Percentiles rank a stretch among this genome's conserved stretches.
Conservation (phyloP, 352 stramenopile genomes). For the Phytophthora hybrid region DNA sequence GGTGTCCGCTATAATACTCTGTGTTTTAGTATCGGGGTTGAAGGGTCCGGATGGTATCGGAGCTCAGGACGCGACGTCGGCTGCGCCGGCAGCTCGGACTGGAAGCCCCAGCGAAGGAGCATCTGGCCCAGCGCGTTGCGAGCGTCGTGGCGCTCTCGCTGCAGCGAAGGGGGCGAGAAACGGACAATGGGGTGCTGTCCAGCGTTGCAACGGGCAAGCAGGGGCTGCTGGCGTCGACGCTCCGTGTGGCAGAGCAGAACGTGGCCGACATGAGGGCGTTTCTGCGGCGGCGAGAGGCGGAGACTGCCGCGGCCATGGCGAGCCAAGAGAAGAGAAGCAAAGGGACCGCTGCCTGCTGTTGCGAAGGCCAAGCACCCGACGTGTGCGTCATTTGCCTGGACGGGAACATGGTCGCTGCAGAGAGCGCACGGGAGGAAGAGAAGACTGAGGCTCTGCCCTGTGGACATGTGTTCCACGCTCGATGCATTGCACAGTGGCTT, state of each 20-base stretch:
- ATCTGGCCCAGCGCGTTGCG: constrained; percentile 36
- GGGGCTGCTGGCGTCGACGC: constrained; percentile 33
- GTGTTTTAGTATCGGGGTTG: constrained; percentile 17
- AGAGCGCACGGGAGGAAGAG: background rate
- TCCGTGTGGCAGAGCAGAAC: constrained; percentile 41
- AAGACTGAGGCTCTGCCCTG: constrained; percentile 39
- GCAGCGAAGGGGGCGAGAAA: constrained; percentile 18
- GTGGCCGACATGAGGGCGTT: constrained; percentile 39
- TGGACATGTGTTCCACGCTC: constrained; percentile 51
- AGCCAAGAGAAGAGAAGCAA: background rate
- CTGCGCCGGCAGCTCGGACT: constrained; percentile 31
- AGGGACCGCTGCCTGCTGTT: background rate
- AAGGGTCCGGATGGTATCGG: constrained; percentile 8
- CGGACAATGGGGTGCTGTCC: background rate
- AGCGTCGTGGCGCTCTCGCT: constrained; percentile 38
- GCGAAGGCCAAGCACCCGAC: background rate
- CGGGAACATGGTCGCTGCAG: background rate
- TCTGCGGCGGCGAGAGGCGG: constrained; percentile 13
- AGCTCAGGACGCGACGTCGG: constrained; percentile 8
- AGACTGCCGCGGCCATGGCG: constrained; percentile 6
- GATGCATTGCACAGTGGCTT: constrained; percentile 47
- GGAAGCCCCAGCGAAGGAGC: constrained; percentile 18
- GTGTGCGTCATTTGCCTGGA: constrained; percentile 55
- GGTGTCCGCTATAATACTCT: constrained; percentile 1
- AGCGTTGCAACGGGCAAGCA: constrained; percentile 3